Evolutionary conservation across 2,329 filamentous ascomycete genomes (phyloP), one percentile per base, ranked within the genome.

Genomic region (Metarhizium album): DNA sequence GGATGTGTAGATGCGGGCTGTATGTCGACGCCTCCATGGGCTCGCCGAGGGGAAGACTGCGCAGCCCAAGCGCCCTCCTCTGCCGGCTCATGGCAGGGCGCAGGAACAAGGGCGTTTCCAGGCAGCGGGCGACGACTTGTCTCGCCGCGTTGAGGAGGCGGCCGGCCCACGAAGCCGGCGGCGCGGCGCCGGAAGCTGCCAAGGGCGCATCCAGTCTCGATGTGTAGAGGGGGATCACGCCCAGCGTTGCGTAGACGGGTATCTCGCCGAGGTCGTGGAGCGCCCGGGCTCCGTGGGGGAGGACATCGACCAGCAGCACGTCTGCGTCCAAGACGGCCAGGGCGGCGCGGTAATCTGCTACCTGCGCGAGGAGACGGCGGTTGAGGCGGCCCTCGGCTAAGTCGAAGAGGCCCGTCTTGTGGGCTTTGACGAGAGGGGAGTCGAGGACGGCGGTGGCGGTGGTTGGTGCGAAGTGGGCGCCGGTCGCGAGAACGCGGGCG

Each of bases 171-270:
- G 62, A 62, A 0, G 55, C 54, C 4, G 67, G 59, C 11, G 66
- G 68, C 29, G 56, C 54, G 2, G 57, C 51, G 1, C 67, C 67
- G 3, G 66, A 67, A 6, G 61, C 62, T 2, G 63, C 59, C 4
- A 64, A 55, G 2, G 64, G 64, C 6, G 64, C 62, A 5, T 53
- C 52, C 53, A 57, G 55, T 20, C 52, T 51, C 13, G 64, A 66
- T 42, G 61, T 61, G 46, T 70, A 68, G 31, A 70, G 60, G 2
- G 68, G 68, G 33, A 69, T 67, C 2, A 70, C 66, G 3, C 68
- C 68, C 9, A 70, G 55, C 0, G 67, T 70, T 3, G 66, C 68
- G 50, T 68, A 70, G 0, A 53, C 55, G 0, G 64, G 64, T 2
- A 67, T 56, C 52, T 67, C 65, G 1, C 60, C 65, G 7, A 68